These are phyloP conservation scores for Hypoxylon sp. DNA, from an alignment of 2,329 filamentous ascomycete species.

Conservation along the genomic window DNA sequence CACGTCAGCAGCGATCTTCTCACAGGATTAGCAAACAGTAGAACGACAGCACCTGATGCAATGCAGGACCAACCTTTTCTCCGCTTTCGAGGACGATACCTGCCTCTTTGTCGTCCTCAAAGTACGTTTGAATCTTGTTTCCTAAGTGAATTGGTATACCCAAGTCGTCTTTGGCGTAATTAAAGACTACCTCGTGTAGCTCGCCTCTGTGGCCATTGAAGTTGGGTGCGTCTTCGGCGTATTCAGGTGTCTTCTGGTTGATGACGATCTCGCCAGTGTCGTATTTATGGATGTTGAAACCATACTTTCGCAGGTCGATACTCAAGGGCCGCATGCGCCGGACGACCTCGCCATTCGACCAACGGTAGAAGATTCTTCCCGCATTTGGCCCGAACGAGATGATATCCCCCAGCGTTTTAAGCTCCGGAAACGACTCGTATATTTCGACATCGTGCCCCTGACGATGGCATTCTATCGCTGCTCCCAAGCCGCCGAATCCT, in stretches of 20 bases:
- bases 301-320: conserved; percentile 65
- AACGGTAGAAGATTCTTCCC: conserved; percentile 71
- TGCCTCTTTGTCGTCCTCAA: conserved; percentile 63
- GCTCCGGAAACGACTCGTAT: conserved; percentile 68
- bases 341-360: conserved; percentile 63
- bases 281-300: conserved; percentile 73
- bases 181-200: conserved; percentile 69
- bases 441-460: conserved; percentile 71
- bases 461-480: conserved; percentile 72
- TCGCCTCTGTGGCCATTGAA: conserved; percentile 73
- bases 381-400: conserved; percentile 72
- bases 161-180: conserved; percentile 67
- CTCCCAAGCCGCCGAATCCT: conserved; percentile 72
- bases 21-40: conserved; percentile 24
- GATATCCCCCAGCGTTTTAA: conserved; percentile 72
- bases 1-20: conserved; percentile 59
- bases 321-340: conserved; percentile 62
- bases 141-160: conserved; percentile 68
- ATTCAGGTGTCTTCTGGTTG: conserved; percentile 63
- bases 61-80: conserved; percentile 53
- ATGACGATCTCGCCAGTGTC: conserved; percentile 70
- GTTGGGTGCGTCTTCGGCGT: conserved; percentile 62
- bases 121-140: conserved; percentile 64
- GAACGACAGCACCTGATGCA: not conserved
- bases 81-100: conserved; percentile 65